A percentile compares a stretch with the other conserved stretches of the same genome.
phyloP scores from a whole-genome alignment of 1,284 basidiomycete genomes.

The Sporisorium iseilematis-ciliati region DNA sequence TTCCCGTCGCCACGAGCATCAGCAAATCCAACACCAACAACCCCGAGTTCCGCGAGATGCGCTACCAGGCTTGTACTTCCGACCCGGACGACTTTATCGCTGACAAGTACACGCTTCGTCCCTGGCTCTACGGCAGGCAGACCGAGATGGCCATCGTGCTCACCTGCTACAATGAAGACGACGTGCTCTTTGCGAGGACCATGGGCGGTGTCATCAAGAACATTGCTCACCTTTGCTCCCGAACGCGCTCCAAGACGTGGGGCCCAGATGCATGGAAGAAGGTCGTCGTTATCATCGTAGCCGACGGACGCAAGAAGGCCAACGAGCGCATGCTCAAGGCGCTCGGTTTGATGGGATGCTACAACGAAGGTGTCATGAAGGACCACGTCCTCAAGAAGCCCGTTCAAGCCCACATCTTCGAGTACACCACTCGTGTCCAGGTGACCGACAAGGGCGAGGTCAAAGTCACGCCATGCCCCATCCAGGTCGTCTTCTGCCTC shows the following conservation, averaged over 20 bases:
- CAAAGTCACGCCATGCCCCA: slow-evolving; percentile 68
- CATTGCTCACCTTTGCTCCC: slow-evolving; percentile 77
- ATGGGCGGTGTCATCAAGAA: slow-evolving; percentile 90
- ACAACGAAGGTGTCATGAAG: slow-evolving; percentile 82
- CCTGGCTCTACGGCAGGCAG: slow-evolving; percentile 79
- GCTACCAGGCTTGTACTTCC: slow-evolving; percentile 65
- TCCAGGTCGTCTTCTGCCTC: slow-evolving; percentile 68
- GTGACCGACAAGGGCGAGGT: slow-evolving; percentile 85
- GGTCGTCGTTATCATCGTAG: slow-evolving; percentile 78
- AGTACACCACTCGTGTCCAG: slow-evolving; percentile 92
- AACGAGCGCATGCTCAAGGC: slow-evolving; percentile 95
- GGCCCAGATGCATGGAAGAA: slow-evolving; percentile 97
- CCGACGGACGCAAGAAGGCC: slow-evolving; percentile 91
- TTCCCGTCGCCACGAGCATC: slow-evolving; percentile 66
- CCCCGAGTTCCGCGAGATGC: slow-evolving; percentile 84
- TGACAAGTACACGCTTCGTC: slow-evolving; percentile 85
- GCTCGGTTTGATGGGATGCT: slow-evolving; percentile 74
- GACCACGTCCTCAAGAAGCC: slow-evolving; percentile 86
- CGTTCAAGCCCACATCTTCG: slow-evolving; percentile 93
- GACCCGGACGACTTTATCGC: slow-evolving; percentile 87
- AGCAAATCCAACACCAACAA: slow-evolving; percentile 75
- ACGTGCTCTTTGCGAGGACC: slow-evolving; percentile 90
- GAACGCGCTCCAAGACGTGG: slow-evolving; percentile 95
- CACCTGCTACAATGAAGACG: slow-evolving; percentile 94
- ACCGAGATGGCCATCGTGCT: slow-evolving; percentile 86